These are phyloP conservation scores for Volvox reticuliferus DNA, from an alignment of 139 green algal species.

Conservation along the genomic window DNA sequence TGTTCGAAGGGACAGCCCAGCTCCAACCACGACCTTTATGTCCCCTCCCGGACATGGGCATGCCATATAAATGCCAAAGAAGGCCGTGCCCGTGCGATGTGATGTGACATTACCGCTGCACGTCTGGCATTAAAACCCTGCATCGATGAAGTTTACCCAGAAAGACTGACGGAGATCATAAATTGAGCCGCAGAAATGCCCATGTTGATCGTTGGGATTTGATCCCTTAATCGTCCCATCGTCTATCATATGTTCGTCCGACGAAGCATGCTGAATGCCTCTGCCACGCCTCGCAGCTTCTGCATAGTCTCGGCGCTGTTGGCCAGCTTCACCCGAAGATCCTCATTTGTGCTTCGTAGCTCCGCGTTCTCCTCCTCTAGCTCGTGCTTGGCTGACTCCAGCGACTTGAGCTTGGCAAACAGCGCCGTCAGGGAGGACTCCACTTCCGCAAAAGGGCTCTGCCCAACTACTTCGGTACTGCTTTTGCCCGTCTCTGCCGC, in stretches of 20 bases:
- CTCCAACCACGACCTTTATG: no score
- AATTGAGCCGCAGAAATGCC: no score
- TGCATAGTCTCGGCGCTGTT: slow-evolving; percentile 42
- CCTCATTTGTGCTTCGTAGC: slow-evolving; percentile 31
- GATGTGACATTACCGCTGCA: no score
- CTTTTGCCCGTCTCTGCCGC: neutral
- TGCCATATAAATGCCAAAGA: no score
- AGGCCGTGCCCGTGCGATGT: no score
- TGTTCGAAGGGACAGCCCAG: no score
- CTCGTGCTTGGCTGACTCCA: slow-evolving; percentile 25
- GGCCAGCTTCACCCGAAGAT: slow-evolving; percentile 24
- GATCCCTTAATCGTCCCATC: no score
- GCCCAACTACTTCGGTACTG: neutral
- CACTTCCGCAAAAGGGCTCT: neutral
- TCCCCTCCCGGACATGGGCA: no score
- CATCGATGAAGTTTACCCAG: no score
- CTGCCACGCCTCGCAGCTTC: slow-evolving; percentile 33
- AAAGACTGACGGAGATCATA: no score
- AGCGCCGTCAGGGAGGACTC: slow-evolving; percentile 20
- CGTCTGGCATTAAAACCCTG: no score
- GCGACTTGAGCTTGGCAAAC: slow-evolving; percentile 18
- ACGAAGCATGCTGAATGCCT: slow-evolving; percentile 38
- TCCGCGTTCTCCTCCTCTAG: slow-evolving; percentile 38
- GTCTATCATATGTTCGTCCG: neutral
- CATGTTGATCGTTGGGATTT: no score